phyloP scores from a whole-genome alignment of 768 basidiomycete genomes.

The Leccinum uliginosum region DNA sequence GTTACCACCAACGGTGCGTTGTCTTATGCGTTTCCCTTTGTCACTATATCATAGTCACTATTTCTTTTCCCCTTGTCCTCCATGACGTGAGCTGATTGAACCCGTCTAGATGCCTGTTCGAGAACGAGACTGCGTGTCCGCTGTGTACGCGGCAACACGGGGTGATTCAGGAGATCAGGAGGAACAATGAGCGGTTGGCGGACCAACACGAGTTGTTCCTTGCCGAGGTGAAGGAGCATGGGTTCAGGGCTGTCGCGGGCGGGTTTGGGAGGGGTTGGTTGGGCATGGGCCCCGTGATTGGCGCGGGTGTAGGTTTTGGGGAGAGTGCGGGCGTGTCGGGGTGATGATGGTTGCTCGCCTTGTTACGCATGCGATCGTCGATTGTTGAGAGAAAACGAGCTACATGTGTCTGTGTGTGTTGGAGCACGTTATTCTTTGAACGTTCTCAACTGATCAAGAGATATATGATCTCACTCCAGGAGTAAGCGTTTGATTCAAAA shows the following conservation, averaged over 20 bases:
- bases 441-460: no score
- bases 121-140: conserved; percentile 88
- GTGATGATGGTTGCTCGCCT: neutral
- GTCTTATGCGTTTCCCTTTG: neutral
- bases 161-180: conserved; percentile 83
- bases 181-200: conserved; percentile 79
- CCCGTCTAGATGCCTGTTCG: conserved; percentile 69
- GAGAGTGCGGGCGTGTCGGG: neutral
- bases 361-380: no score
- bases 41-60: neutral
- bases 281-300: conserved; percentile 4
- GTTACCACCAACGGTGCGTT: conserved; percentile 85
- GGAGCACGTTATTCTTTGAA: no score
- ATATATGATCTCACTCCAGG: no score
- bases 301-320: neutral
- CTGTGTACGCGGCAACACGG: conserved; percentile 83
- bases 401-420: no score
- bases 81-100: neutral
- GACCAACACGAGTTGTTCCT: conserved; percentile 81
- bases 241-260: conserved; percentile 66
- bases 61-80: neutral
- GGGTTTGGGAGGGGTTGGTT: conserved; percentile 69
- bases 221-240: conserved; percentile 65
- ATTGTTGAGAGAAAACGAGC: no score
- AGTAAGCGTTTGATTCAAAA: no score